Percentiles rank a stretch among this genome's conserved stretches.
Evolutionary conservation across 352 stramenopile species (phyloP).

Genomic region (Phytophthora hibernalis): DNA sequence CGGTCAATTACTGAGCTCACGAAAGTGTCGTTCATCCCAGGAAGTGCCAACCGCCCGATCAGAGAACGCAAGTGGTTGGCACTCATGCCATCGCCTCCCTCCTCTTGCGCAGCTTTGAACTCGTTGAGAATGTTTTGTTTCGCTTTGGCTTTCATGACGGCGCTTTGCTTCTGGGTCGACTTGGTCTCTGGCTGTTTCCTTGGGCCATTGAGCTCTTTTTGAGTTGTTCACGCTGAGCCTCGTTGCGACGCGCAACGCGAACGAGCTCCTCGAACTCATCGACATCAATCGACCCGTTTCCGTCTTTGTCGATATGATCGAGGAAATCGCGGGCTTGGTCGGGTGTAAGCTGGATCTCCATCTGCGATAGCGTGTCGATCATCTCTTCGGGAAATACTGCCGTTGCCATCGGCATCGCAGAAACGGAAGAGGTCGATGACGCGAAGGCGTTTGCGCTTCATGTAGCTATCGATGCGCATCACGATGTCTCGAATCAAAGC

Average conservation of each 20-base stretch:
- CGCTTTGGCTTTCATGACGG: slow-evolving; percentile 46
- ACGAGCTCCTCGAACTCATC: slow-evolving; percentile 88
- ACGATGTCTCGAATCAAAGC: slow-evolving; percentile 81
- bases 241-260: slow-evolving; percentile 69
- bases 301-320: slow-evolving; percentile 83
- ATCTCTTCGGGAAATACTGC: slow-evolving; percentile 83
- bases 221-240: slow-evolving; percentile 78
- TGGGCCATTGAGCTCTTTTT: slow-evolving; percentile 65
- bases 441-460: slow-evolving; percentile 84
- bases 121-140: slow-evolving; percentile 75
- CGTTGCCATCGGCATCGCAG: slow-evolving; percentile 81
- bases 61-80: slow-evolving; percentile 54
- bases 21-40: slow-evolving; percentile 55
- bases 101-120: slow-evolving; percentile 52
- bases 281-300: slow-evolving; percentile 85
- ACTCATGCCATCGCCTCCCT: slow-evolving; percentile 48
- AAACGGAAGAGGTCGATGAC: slow-evolving; percentile 90
- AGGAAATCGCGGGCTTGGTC: slow-evolving; percentile 78
- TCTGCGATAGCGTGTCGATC: slow-evolving; percentile 85
- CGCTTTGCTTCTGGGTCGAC: slow-evolving; percentile 40
- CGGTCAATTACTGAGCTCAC: slow-evolving; percentile 59
- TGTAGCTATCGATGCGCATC: slow-evolving; percentile 82
- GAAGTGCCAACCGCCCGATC: slow-evolving; percentile 54
- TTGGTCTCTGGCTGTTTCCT: slow-evolving; percentile 52
- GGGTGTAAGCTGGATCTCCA: slow-evolving; percentile 81